phyloP scores from a whole-genome alignment of 345 rosid genomes.

The Mercurialis annua region DNA sequence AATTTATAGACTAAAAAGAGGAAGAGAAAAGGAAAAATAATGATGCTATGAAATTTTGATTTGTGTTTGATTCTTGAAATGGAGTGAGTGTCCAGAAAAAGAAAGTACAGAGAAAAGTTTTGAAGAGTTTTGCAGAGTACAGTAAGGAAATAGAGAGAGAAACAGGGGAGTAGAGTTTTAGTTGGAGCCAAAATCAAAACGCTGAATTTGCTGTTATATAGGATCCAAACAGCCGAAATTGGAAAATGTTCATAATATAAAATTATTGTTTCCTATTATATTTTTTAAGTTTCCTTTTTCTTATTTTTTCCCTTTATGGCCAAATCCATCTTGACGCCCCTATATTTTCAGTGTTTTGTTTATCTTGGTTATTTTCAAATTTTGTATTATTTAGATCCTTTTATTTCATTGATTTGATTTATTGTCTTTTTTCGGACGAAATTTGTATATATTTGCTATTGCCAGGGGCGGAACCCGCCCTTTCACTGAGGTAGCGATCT shows the following conservation, averaged over 20 bases:
- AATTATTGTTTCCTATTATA: slow-evolving; percentile 2
- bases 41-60: neutral
- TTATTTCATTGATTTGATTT: neutral
- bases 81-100: neutral
- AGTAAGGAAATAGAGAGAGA: neutral
- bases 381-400: too few species aligned
- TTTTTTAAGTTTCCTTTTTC: neutral
- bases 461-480: too few species aligned
- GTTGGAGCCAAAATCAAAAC: slow-evolving; percentile 25
- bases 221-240: slow-evolving; percentile 50
- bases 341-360: too few species aligned
- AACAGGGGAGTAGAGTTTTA: slow-evolving; percentile 21
- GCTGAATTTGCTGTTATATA: slow-evolving; percentile 51
- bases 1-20: neutral
- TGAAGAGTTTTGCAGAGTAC: neutral
- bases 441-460: too few species aligned
- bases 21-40: neutral
- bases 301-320: neutral
- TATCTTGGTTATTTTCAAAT: too few species aligned
- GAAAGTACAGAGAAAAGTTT: neutral
- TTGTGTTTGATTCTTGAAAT: too few species aligned
- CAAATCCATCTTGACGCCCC: too few species aligned
- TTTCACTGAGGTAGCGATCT: too few species aligned
- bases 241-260: slow-evolving; percentile 16
- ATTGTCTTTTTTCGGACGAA: too few species aligned